Percentiles rank a stretch among this genome's conserved stretches.
These are phyloP conservation scores for Phyllosticta capitalensis DNA, from an alignment of 2,329 filamentous ascomycete genomes.

Conservation along the genomic window DNA sequence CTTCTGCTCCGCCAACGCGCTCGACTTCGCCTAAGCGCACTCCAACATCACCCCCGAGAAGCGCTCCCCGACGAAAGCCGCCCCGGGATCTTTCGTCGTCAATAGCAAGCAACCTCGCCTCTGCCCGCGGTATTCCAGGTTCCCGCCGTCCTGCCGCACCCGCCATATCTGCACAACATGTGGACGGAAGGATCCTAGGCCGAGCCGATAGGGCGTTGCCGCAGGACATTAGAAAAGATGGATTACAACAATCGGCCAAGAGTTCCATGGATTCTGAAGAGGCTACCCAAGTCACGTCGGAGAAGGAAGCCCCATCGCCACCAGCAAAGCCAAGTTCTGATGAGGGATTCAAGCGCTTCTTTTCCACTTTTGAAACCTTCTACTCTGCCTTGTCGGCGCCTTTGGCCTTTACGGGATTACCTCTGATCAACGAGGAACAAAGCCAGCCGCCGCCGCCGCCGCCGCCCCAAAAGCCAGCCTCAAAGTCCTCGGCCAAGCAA, in stretches of 20 bases:
- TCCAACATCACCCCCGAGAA: slow-evolving; percentile 21
- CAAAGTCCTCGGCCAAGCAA: slow-evolving; percentile 23
- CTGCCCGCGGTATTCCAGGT: slow-evolving; percentile 65
- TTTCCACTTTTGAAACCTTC: slow-evolving; percentile 79
- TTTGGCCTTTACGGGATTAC: slow-evolving; percentile 84
- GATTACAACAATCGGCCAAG: neutral
- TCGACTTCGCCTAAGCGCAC: neutral
- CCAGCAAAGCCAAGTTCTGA: slow-evolving; percentile 36
- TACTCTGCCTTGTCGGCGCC: slow-evolving; percentile 85
- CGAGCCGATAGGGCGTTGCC: slow-evolving; percentile 19
- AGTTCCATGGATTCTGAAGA: neutral
- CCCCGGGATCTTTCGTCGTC: slow-evolving; percentile 67
- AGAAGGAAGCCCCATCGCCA: neutral
- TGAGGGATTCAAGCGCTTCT: slow-evolving; percentile 83
- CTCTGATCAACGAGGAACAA: slow-evolving; percentile 41
- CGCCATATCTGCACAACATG: slow-evolving; percentile 63
- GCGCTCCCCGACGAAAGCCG: slow-evolving; percentile 35
- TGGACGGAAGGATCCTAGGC: slow-evolving; percentile 52
- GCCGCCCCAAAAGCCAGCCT: slow-evolving; percentile 15
- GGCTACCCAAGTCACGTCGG: neutral
- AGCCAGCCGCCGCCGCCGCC: slow-evolving; percentile 17
- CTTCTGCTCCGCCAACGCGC: slow-evolving; percentile 2
- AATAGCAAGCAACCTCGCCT: slow-evolving; percentile 80
- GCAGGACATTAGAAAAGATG: slow-evolving; percentile 7
- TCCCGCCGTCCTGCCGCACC: slow-evolving; percentile 53